A percentile compares a stretch with the other conserved stretches of the same genome.
These are phyloP conservation scores for Cymodocea nodosa DNA, from an alignment of 116 monocot genomes.

Conservation along the genomic window DNA sequence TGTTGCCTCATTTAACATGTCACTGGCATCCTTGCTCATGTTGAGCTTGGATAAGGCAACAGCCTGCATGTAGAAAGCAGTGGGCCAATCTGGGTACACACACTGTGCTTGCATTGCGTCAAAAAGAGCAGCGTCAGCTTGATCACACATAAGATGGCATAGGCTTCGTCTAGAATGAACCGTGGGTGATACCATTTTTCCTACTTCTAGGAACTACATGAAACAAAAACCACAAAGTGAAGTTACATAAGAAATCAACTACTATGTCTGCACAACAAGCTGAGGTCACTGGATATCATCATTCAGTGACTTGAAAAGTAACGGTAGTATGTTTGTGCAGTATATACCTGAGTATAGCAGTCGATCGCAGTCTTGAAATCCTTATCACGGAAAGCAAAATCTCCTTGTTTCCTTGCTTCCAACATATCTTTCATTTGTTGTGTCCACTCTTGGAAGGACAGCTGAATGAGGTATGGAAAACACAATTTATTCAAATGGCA, in stretches of 20 bases:
- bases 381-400: constrained; percentile 82
- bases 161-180: constrained; percentile 69
- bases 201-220: constrained; percentile 64
- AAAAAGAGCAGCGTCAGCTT: constrained; percentile 52
- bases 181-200: constrained; percentile 72
- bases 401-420: constrained; percentile 81
- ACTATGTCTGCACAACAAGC: no score
- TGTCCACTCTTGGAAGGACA: constrained; percentile 97
- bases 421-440: constrained; percentile 91
- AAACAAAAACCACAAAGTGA: not conserved
- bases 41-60: constrained; percentile 64
- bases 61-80: constrained; percentile 82
- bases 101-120: constrained; percentile 72
- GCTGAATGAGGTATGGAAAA: constrained; percentile 16
- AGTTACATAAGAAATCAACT: no score
- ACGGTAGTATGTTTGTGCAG: no score
- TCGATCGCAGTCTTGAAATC: constrained; percentile 85
- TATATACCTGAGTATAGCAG: constrained; percentile 76
- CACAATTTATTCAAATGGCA: not conserved
- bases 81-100: constrained; percentile 53
- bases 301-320: no score
- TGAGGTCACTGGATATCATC: no score
- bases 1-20: constrained; percentile 76
- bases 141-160: constrained; percentile 73
- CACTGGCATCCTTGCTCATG: constrained; percentile 59